Conservation (phyloP, 495 filamentous ascomycete genomes). For the Cercophora samala region DNA sequence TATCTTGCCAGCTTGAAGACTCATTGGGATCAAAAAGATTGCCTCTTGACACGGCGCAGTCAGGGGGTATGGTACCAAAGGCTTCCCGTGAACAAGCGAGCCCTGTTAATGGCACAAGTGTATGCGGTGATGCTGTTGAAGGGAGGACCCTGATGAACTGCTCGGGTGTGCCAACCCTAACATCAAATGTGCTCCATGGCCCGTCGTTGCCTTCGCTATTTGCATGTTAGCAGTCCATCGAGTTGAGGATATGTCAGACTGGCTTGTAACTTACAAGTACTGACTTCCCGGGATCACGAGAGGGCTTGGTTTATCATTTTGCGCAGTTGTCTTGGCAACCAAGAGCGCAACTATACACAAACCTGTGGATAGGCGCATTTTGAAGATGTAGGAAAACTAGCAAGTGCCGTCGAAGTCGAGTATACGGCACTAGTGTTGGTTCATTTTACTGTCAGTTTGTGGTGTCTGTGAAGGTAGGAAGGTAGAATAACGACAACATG, state of each 20-base stretch:
- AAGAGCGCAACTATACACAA: neutral
- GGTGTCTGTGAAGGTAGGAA: neutral
- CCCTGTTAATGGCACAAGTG: slow-evolving; percentile 39
- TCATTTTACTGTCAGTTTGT: neutral
- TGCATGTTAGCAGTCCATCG: slow-evolving; percentile 17
- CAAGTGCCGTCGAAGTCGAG: neutral
- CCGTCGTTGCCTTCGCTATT: slow-evolving; percentile 55
- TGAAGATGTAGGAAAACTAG: neutral
- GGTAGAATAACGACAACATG: neutral
- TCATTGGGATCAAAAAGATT: slow-evolving; percentile 45
- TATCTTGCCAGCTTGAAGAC: slow-evolving; percentile 48
- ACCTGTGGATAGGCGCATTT: neutral
- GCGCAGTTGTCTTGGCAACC: neutral
- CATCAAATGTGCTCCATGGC: slow-evolving; percentile 50
- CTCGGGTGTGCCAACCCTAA: slow-evolving; percentile 48
- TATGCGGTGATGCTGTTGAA: slow-evolving; percentile 45
- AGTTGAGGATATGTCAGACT: too few species aligned
- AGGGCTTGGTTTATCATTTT: slow-evolving; percentile 25
- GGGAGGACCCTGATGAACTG: slow-evolving; percentile 46
- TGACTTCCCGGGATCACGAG: slow-evolving; percentile 35
- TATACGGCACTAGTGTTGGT: neutral
- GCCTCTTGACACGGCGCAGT: slow-evolving; percentile 48
- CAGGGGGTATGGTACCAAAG: slow-evolving; percentile 30
- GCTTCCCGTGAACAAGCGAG: slow-evolving; percentile 32
- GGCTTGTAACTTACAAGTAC: slow-evolving; percentile 21